Evolutionary conservation across 495 filamentous ascomycete genomes (phyloP).

Genomic region (Rusavskia elegans): DNA sequence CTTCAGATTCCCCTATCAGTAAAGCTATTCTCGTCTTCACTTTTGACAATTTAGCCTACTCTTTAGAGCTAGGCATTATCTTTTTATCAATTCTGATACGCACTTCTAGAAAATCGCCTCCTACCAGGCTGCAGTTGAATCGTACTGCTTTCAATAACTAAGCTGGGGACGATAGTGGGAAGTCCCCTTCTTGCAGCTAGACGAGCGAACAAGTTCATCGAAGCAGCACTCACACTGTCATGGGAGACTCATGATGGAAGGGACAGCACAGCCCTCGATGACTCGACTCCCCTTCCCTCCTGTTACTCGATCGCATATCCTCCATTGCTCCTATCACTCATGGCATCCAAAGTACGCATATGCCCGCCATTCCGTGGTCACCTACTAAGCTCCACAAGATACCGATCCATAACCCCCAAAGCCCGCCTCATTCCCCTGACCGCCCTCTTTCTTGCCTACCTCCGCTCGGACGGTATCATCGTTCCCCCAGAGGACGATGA

Average conservation of each 20-base stretch:
- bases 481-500: conserved; percentile 40
- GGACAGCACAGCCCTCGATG: background rate
- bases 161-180: too few species aligned
- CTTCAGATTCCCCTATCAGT: too few species aligned
- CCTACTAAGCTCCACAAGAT: conserved; percentile 25
- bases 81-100: too few species aligned
- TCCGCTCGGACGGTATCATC: conserved; percentile 84
- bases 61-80: too few species aligned
- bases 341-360: conserved; percentile 63
- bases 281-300: conserved; percentile 58
- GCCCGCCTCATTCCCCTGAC: conserved; percentile 68
- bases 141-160: too few species aligned
- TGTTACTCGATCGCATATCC: conserved; percentile 67
- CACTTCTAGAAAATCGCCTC: too few species aligned
- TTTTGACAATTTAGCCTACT: too few species aligned
- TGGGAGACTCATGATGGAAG: background rate
- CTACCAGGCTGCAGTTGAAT: too few species aligned
- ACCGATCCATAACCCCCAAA: conserved; percentile 68
- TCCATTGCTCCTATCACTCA: conserved; percentile 83
- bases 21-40: too few species aligned
- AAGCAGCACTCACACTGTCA: too few species aligned
- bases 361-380: conserved; percentile 2
- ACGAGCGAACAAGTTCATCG: too few species aligned
- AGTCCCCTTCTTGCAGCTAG: too few species aligned
- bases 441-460: conserved; percentile 61